Conservation (phyloP, 768 basidiomycete species). For the Pisolithus marmoratus region DNA sequence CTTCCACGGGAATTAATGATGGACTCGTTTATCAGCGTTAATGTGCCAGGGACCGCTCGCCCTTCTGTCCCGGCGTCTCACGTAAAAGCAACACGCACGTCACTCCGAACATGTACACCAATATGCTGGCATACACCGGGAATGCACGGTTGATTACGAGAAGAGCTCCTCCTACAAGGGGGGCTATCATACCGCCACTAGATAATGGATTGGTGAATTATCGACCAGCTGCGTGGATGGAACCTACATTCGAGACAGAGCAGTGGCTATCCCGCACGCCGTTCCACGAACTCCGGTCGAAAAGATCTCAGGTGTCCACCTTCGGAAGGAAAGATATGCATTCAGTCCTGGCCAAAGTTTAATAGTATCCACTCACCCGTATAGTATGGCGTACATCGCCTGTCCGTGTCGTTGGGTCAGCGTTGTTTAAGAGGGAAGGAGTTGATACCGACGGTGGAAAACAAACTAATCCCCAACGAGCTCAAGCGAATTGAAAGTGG, state of each 20-base stretch:
- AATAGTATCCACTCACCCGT: conserved; percentile 37
- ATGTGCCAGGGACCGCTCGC: conserved; percentile 17
- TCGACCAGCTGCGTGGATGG: not conserved
- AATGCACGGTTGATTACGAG: conserved; percentile 61
- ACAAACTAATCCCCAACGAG: conserved; percentile 73
- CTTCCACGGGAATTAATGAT: too few relatives aligned
- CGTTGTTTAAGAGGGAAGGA: not conserved
- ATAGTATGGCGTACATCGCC: conserved; percentile 86
- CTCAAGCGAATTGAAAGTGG: conserved; percentile 58
- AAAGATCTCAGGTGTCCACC: conserved; percentile 86
- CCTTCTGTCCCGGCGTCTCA: conserved; percentile 42
- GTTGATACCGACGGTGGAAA: conserved; percentile 44
- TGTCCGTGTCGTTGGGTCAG: conserved; percentile 17
- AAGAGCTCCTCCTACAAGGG: conserved; percentile 69
- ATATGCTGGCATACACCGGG: conserved; percentile 73
- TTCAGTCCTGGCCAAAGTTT: not conserved
- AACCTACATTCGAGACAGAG: conserved; percentile 74
- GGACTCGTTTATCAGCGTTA: not conserved
- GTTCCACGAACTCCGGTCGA: conserved; percentile 82
- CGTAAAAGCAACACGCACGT: conserved; percentile 54
- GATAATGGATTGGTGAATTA: not conserved
- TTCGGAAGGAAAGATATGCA: conserved; percentile 15
- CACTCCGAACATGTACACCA: conserved; percentile 58
- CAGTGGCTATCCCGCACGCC: conserved; percentile 83
- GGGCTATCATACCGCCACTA: conserved; percentile 83